Conservation (phyloP, 805 yeast species). For the Candida pseudoglaebosa region DNA sequence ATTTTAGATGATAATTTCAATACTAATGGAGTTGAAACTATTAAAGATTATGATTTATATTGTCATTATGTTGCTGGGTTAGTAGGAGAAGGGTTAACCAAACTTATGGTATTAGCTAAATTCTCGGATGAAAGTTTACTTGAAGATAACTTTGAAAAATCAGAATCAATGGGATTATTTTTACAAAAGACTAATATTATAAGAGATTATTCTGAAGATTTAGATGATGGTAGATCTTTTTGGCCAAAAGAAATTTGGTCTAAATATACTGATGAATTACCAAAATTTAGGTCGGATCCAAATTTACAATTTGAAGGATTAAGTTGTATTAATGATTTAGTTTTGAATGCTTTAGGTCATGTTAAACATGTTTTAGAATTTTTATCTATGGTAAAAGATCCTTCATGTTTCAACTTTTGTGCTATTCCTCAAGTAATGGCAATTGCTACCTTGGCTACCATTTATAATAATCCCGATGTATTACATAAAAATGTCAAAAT, state of each 20-base stretch:
- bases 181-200: constrained; percentile 95
- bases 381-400: constrained; percentile 72
- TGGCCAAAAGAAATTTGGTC: constrained; percentile 97
- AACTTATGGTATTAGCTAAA: constrained; percentile 69
- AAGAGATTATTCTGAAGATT: constrained; percentile 90
- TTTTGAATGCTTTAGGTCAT: constrained; percentile 73
- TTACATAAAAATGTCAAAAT: constrained; percentile 76
- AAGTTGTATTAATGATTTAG: constrained; percentile 76
- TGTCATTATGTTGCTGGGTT: constrained; percentile 98
- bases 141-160: constrained; percentile 50
- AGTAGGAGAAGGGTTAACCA: constrained; percentile 93
- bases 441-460: constrained; percentile 84
- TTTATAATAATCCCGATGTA: constrained; percentile 75
- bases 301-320: constrained; percentile 56
- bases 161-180: constrained; percentile 90
- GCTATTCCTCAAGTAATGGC: constrained; percentile 99
- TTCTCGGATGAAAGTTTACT: constrained; percentile 55
- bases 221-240: constrained; percentile 86
- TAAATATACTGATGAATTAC: constrained; percentile 63
- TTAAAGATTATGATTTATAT: constrained; percentile 81
- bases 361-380: constrained; percentile 73
- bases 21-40: constrained; percentile 70
- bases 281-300: constrained; percentile 48
- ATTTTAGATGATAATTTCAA: constrained; percentile 74
- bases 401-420: constrained; percentile 83